These are phyloP conservation scores for Hibiscus syriacus DNA, from an alignment of 345 rosid genomes.

Conservation along the genomic window DNA sequence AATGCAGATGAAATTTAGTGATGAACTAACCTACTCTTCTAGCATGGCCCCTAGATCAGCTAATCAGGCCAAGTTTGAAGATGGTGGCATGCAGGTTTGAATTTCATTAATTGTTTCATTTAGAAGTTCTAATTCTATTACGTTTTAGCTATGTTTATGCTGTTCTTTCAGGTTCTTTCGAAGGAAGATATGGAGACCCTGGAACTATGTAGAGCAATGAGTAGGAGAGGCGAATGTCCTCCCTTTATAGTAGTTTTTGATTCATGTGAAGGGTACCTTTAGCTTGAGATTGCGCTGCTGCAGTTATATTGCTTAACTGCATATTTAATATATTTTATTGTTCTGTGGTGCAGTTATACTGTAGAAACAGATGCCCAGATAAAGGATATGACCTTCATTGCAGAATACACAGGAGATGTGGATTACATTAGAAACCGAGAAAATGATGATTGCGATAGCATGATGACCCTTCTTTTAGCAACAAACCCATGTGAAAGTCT, in stretches of 20 bases:
- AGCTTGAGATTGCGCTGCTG: conserved; percentile 6
- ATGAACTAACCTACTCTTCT: conserved; percentile 48
- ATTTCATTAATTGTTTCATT: neutral
- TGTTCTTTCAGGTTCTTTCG: conserved; percentile 43
- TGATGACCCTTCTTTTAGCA: conserved; percentile 83
- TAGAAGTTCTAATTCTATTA: neutral
- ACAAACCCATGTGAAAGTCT: conserved; percentile 57
- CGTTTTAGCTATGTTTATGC: neutral
- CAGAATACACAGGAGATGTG: conserved; percentile 90
- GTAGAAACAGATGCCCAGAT: conserved; percentile 79
- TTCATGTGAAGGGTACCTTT: conserved; percentile 75
- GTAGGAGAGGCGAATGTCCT: conserved; percentile 71
- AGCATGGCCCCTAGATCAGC: conserved; percentile 75
- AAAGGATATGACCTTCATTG: conserved; percentile 75
- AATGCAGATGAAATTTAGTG: conserved; percentile 58
- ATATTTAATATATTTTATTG: conserved; percentile 7
- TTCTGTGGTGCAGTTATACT: conserved; percentile 53
- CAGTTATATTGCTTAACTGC: conserved; percentile 8
- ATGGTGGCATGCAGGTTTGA: conserved; percentile 86
- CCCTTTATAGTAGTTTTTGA: conserved; percentile 79
- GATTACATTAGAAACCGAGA: conserved; percentile 73
- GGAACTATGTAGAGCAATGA: conserved; percentile 66
- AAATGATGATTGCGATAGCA: conserved; percentile 78
- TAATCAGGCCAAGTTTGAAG: conserved; percentile 64
- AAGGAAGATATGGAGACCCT: conserved; percentile 75